These are phyloP conservation scores for Tylopilus vinaceipallidus DNA, from an alignment of 768 basidiomycete genomes.

Conservation along the genomic window DNA sequence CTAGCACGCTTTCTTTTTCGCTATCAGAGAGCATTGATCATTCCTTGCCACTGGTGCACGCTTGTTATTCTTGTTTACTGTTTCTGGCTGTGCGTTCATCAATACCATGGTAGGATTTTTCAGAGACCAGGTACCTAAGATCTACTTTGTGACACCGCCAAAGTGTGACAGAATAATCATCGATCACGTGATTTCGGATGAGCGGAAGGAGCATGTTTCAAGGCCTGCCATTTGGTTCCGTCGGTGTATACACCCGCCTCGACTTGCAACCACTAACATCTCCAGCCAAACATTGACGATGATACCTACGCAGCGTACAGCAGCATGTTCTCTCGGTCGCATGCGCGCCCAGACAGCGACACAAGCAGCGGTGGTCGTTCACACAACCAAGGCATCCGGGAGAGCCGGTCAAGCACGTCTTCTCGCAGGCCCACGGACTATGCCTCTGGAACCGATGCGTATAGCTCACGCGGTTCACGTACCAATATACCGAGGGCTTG, in stretches of 20 bases:
- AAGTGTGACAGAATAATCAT: too few relatives aligned
- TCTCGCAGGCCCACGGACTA: conserved; percentile 1
- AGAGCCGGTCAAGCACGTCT: conserved; percentile 8
- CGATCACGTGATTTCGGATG: conserved; percentile 19
- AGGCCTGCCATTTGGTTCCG: conserved; percentile 6
- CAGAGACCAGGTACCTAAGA: too few relatives aligned
- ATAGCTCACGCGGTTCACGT: background rate
- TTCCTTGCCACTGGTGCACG: too few relatives aligned
- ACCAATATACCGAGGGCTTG: conserved; percentile 11
- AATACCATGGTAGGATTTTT: too few relatives aligned
- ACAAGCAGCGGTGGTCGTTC: conserved; percentile 5
- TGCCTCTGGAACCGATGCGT: background rate
- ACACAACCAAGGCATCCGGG: conserved; percentile 4
- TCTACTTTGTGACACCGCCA: too few relatives aligned
- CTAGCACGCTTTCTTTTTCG: too few relatives aligned
- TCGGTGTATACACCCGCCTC: background rate
- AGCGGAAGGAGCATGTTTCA: conserved; percentile 32
- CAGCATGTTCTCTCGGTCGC: conserved; percentile 24
- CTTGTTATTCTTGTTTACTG: too few relatives aligned
- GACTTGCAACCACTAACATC: background rate
- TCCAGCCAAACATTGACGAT: conserved; percentile 10
- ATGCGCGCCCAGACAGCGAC: conserved; percentile 15
- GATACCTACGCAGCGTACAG: conserved; percentile 32
- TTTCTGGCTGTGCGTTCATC: too few relatives aligned
- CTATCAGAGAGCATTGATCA: too few relatives aligned